Evolutionary conservation across 139 green algal genomes (phyloP), one percentile per base, ranked within the genome.

Genomic region (Micractinium sp.): DNA sequence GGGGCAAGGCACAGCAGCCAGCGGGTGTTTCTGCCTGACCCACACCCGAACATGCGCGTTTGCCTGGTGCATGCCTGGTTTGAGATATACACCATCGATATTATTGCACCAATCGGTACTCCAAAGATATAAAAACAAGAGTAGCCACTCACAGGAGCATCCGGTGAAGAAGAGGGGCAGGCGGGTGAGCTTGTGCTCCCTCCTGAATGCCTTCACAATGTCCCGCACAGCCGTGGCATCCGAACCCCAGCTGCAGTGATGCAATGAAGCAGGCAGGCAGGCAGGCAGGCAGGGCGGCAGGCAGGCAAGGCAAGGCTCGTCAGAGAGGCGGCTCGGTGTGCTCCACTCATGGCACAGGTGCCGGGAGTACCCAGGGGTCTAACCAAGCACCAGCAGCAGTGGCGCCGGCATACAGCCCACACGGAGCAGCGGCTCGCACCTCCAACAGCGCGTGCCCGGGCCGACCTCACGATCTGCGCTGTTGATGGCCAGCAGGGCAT

Each of bases 151-250:
- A 87, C 83, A 87, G 14, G 83, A 87, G 83, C 83, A 87, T 38
- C 83, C 83, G 13, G 83, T 87, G 38, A 87, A 87, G 67, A 81
- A 87, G 19, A 87, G 66, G 35, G 83, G 83, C 83, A 81, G 39
- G 29, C 63, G 16, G 16, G 12, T 27, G 60, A 87, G 66, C 23
- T 19, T 16, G 4, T 81, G 67, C 35, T 87, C 27, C 38, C 20
- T 31, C 23, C 41, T 0, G 29, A 87, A 87, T 2, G 31, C 16
- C 66, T 25, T 47, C 38, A 69, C 67, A 69, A 87, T 79, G 29
- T 87, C 83, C 1, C 29, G 35, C 66, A 87, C 83, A 27, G 41
- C 31, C 31, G 27, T 27, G 5, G 83, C 67, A 12, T 87, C 83
- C 1, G 63, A 20, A 3, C 20, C 66, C 63, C 67, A 87, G 39